phyloP scores from a whole-genome alignment of 2,329 filamentous ascomycete genomes.

The Aureobasidium melanogenum region DNA sequence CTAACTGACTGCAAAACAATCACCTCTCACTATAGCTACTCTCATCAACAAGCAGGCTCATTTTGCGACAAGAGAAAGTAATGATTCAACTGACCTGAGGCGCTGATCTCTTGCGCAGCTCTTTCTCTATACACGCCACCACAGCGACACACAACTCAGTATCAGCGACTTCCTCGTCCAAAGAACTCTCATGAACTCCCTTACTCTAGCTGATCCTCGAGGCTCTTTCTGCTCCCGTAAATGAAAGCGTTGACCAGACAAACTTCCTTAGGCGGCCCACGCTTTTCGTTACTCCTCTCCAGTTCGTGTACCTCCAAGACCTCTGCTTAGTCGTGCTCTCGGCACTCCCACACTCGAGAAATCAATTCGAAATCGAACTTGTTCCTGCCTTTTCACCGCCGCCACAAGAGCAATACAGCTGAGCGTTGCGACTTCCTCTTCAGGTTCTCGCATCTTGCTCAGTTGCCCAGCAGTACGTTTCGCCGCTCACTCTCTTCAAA shows the following conservation, averaged over 20 bases:
- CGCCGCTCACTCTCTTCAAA: background rate
- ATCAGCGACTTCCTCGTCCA: background rate
- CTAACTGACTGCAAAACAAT: background rate
- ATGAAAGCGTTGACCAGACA: background rate
- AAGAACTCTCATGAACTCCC: too few species aligned
- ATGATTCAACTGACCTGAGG: too few species aligned
- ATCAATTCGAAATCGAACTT: background rate
- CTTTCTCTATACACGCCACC: background rate
- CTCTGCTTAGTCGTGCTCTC: background rate
- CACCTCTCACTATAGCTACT: background rate
- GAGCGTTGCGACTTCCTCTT: background rate
- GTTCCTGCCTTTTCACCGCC: background rate
- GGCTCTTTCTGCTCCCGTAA: background rate
- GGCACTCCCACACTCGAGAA: background rate
- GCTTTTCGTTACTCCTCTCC: background rate
- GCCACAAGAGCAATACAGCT: background rate
- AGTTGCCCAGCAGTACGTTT: background rate
- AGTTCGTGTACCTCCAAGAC: background rate
- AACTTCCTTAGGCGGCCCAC: background rate
- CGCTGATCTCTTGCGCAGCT: background rate
- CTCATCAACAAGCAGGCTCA: too few species aligned
- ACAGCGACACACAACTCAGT: background rate
- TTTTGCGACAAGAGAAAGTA: background rate
- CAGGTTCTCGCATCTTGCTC: background rate
- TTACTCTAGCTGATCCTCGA: too few species aligned